These are phyloP conservation scores for Tetraselmis chui DNA, from an alignment of 139 green algal species.

Conservation along the genomic window DNA sequence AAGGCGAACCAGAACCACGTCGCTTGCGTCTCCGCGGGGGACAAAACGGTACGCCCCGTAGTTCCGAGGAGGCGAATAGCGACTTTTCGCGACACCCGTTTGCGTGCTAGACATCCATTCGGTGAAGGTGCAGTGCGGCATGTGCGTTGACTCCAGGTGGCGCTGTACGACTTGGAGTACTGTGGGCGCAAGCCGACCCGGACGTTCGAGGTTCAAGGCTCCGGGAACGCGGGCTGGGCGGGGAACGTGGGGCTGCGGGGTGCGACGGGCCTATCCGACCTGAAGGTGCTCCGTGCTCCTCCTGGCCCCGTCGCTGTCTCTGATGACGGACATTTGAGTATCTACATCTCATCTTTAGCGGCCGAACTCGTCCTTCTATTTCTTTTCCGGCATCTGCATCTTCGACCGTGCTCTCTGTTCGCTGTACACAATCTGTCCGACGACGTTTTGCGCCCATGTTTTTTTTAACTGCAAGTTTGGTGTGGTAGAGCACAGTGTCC, in stretches of 20 bases:
- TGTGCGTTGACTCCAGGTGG: not conserved
- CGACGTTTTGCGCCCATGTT: too few species aligned
- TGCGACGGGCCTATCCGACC: not conserved
- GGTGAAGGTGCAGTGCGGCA: not conserved
- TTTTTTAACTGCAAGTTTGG: too few species aligned
- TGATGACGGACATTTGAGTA: too few species aligned
- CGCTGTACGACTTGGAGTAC: not conserved
- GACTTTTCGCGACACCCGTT: too few species aligned
- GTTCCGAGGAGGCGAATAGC: too few species aligned
- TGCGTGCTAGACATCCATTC: not conserved
- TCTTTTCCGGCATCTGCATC: too few species aligned
- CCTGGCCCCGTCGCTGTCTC: too few species aligned
- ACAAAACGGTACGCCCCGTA: not conserved
- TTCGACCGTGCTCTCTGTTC: too few species aligned
- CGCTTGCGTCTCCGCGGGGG: not conserved
- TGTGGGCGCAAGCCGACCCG: not conserved
- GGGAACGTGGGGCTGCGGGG: not conserved
- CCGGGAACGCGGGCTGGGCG: not conserved
- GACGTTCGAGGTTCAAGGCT: not conserved
- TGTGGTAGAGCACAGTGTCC: too few species aligned
- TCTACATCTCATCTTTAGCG: too few species aligned
- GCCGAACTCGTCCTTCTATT: too few species aligned
- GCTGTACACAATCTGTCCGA: too few species aligned
- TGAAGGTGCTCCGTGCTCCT: not conserved
- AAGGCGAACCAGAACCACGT: not conserved